Evolutionary conservation across 2,329 filamentous ascomycete species (phyloP).

Genomic region (Mycosphaerella arachidis): DNA sequence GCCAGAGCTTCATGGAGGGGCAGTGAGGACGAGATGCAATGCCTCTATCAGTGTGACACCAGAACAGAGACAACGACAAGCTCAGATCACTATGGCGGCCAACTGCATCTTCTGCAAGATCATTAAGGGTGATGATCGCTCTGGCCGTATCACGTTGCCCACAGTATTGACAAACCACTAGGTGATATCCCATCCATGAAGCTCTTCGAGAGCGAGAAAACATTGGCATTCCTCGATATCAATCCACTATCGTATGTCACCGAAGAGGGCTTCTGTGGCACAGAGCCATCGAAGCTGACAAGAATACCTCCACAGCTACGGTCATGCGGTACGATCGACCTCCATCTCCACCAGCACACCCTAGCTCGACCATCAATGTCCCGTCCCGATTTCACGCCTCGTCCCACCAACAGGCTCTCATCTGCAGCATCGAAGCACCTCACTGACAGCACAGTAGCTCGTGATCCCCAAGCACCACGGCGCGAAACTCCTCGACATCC

Average conservation of each 20-base stretch:
- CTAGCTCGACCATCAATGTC: conserved; percentile 1
- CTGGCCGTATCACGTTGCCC: not conserved
- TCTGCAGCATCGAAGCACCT: not conserved
- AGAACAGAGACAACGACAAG: not conserved
- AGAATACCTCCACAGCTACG: conserved; percentile 43
- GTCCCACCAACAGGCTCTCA: not conserved
- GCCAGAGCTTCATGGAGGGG: not conserved
- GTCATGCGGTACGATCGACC: conserved; percentile 68
- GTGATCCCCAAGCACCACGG: conserved; percentile 96
- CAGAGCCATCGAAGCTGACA: conserved; percentile 4
- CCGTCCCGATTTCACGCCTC: not conserved
- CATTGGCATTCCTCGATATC: conserved; percentile 94
- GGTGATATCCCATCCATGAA: conserved; percentile 96
- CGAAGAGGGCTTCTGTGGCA: not conserved
- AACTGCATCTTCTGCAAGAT: conserved; percentile 98
- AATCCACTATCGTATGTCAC: conserved; percentile 57
- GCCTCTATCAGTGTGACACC: not conserved
- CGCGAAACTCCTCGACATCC: conserved; percentile 84
- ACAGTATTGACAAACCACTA: conserved; percentile 37
- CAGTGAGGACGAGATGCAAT: not conserved
- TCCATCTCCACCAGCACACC: not conserved
- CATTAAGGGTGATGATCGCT: conserved; percentile 66
- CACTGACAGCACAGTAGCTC: conserved; percentile 54
- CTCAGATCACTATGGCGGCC: conserved; percentile 36
- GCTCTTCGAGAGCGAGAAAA: conserved; percentile 90